Conservation (phyloP, 2,329 filamentous ascomycete species). For the Aureobasidium pullulans region DNA sequence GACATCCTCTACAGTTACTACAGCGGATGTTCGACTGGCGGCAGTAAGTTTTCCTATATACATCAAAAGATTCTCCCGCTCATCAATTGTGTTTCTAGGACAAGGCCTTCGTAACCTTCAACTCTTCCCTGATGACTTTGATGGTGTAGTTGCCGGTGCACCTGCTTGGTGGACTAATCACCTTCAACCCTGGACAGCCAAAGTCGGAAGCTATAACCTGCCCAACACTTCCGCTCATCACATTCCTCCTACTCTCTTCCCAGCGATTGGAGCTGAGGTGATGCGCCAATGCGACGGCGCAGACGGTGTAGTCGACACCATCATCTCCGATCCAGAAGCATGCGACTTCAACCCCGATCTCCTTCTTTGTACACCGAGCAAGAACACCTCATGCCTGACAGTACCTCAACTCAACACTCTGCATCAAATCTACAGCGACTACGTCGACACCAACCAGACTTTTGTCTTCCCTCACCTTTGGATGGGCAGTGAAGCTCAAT, state of each 20-base stretch:
- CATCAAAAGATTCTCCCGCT: background rate
- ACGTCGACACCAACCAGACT: constrained; percentile 33
- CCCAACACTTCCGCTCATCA: constrained; percentile 39
- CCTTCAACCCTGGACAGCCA: constrained; percentile 39
- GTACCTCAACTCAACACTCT: constrained; percentile 37
- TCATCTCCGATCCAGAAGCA: constrained; percentile 40
- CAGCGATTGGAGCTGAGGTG: constrained; percentile 38
- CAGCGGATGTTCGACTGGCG: constrained; percentile 53
- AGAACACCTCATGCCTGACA: constrained; percentile 34
- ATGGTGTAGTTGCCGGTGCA: constrained; percentile 49
- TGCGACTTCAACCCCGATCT: constrained; percentile 40
- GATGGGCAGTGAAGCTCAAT: constrained; percentile 33
- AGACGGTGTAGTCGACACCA: constrained; percentile 44
- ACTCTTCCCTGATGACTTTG: constrained; percentile 49
- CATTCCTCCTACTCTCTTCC: constrained; percentile 38
- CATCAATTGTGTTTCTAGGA: background rate
- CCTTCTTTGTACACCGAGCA: constrained; percentile 31
- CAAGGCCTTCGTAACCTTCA: constrained; percentile 51
- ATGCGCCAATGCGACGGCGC: constrained; percentile 44
- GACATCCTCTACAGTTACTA: constrained; percentile 45
- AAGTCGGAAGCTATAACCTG: constrained; percentile 42
- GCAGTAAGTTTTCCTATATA: constrained; percentile 28
- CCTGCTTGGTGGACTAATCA: constrained; percentile 46
- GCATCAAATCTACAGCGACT: constrained; percentile 36
- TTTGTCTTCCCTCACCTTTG: constrained; percentile 35